These are phyloP conservation scores for Funneliformis caledonium DNA, from an alignment of 371 early-diverging fungal species.

Conservation along the genomic window DNA sequence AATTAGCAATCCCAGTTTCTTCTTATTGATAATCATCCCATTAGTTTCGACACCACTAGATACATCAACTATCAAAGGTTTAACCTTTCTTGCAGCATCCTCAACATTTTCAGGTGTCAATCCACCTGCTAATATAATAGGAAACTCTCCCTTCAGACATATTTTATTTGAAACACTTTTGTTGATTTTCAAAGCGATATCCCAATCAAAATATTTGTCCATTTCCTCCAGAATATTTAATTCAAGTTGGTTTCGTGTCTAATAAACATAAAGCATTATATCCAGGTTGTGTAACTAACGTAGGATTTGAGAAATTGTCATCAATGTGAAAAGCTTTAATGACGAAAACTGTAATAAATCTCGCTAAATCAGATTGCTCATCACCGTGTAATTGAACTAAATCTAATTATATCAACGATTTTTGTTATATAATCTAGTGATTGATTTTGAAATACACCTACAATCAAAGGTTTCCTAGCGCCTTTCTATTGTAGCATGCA, in stretches of 20 bases:
- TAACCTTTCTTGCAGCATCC: slow-evolving; percentile 67
- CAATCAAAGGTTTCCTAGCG: slow-evolving; percentile 74
- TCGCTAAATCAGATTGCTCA: slow-evolving; percentile 68
- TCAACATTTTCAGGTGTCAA: slow-evolving; percentile 82
- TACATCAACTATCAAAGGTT: slow-evolving; percentile 92
- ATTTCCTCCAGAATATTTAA: slow-evolving; percentile 70
- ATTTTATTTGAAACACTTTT: slow-evolving; percentile 16
- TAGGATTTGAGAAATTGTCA: slow-evolving; percentile 51
- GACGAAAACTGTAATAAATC: slow-evolving; percentile 79
- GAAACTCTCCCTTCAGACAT: slow-evolving; percentile 53
- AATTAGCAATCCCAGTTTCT: background rate
- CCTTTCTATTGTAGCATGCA: slow-evolving; percentile 55
- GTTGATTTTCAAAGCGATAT: slow-evolving; percentile 63
- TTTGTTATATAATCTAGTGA: slow-evolving; percentile 74
- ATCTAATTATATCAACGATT: slow-evolving; percentile 74
- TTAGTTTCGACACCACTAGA: slow-evolving; percentile 89
- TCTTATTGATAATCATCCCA: slow-evolving; percentile 40
- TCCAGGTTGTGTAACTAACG: slow-evolving; percentile 53
- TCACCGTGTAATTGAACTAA: slow-evolving; percentile 92
- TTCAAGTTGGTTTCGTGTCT: slow-evolving; percentile 68
- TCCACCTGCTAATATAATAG: slow-evolving; percentile 91
- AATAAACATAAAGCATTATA: slow-evolving; percentile 70
- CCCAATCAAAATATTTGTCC: slow-evolving; percentile 83
- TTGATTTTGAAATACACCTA: slow-evolving; percentile 94
- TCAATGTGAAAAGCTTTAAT: slow-evolving; percentile 89